Base-by-base conservation (phyloP, 345 rosid species). In the Linum usitatissimum region DNA sequence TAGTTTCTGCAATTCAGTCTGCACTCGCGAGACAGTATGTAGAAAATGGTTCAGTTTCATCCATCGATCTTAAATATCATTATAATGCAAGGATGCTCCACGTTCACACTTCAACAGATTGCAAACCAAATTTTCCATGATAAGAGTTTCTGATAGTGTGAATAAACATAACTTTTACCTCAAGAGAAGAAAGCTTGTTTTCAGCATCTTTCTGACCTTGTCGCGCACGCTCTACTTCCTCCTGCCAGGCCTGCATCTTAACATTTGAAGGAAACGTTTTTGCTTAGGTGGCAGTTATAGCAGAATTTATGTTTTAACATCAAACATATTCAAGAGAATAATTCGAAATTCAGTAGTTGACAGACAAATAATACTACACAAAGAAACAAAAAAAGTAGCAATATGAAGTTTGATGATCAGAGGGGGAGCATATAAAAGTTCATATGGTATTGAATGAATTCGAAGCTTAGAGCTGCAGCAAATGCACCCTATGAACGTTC, bases 161-260 rank as follows among this genome's bases (percentile, higher is more conserved):
- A 57, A 63, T 13, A 71, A 40, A 71, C 75, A 58, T 1, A 60
- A 59, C 40, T 57, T 81, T 76, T 77, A 81, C 99, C 90, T 93
- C 99, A 77, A 83, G 66, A 34, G 78, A 78, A 75, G 96, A 90
- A 60, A 86, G 83, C 82, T 90, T 93, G 83, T 81, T 90, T 77
- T 90, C 99, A 3, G 99, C 92, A 61, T 90, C 87, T 80, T 96
- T 83, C 72, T 93, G 99, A 77, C 92, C 92, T 65, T 78, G 92
- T 73, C 87, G 89, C 69, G 99, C 96, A 60, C 90, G 89, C 75
- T 90, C 97, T 48, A 83, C 91, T 82, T 93, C 97, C 61, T 86
- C 92, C 69, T 90, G 99, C 95, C 90, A 86, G 53, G 89, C 99
- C 80, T 90, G 99, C 75, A 86, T 84, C 96, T 83, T 73, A 64